Base-by-base conservation (phyloP, 495 filamentous ascomycete species). In the Evansstolkia leycettana region DNA sequence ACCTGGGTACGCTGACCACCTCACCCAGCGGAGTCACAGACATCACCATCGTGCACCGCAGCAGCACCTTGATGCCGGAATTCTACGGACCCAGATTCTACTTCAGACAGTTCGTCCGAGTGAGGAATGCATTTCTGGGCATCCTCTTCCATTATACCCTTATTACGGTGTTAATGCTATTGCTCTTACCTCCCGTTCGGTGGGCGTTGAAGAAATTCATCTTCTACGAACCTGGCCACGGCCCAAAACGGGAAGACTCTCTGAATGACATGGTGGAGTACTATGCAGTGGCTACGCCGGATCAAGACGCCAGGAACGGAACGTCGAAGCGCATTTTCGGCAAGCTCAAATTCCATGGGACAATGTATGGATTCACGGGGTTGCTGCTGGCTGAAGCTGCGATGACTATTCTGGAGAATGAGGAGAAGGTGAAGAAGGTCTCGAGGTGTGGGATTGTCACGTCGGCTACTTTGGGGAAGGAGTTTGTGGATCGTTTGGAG, bases 401-500 rank as follows among this genome's bases (percentile, higher is more conserved):
- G 1, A 70, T 76, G 41, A 72, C 76, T 2, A 59, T 94, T 19
- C 62, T 92, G 11, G 60, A 75, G 16, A 72, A 82, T 19, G 73
- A 76, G 32, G 48, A 73, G 20, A 67, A 68, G 15, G 52, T 69
- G 8, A 70, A 64, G 36, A 66, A 67, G 42, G 60, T 71, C 13
- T 63, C 82, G 1, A 61, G 69, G 0, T 78, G 83, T 16, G 84
- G 84, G 7, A 61, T 92, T 16, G 75, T 86, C 13, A 94, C 86
- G 1, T 70, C 86, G n/a, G 81, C 84, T n/a, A 82, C 73, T 26
- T 57, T 94, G 25, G 86, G 86, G 0, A 79, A 87, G 53, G 63
- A 65, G 18, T 87, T 73, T 47, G 67, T 90, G 38, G 78, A 90
- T 47, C 70, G 82, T 28, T 51, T 89, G 40, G 64, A 72, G 10